Base-by-base conservation (phyloP, 108 stramenopile species). In the Fragilariopsis cylindrus region DNA sequence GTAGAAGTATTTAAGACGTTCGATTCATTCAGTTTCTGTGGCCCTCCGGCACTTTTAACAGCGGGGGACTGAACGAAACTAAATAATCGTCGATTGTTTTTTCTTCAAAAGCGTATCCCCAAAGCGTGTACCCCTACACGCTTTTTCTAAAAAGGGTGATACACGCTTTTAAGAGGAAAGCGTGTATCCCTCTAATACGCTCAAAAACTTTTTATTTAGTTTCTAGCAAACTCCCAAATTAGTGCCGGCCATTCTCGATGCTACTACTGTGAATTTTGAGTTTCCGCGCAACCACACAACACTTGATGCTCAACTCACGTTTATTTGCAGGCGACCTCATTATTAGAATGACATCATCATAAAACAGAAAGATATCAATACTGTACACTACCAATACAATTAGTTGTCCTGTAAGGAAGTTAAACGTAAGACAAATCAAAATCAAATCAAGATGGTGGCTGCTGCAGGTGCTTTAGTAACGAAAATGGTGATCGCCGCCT, bases 401-500 rank as follows among this genome's bases (percentile, higher is more conserved):
- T 52, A 13, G 1, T 52, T 13, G 13, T 52, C 50, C 13, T 13
- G 13, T 13, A 52, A 52, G 9, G 13, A 9, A 13, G 9, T 9
- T 6, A 30, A 30, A 30, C 1, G 30, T 8, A 63, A 41, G 43
- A 63, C 13, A 41, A 8, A 69, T 15, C 16, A 44, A 4, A 71
- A 40, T 16, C 44, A 71, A 71, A 75, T 13, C 50, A 72, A 60
- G 21, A 78, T 78, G 77, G 77, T 78, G 41, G 77, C 71, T 67
- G 77, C 77, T 45, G 77, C 77, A 48, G 77, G 77, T 65, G 77
- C 68, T 64, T 67, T 78, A 45, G 77, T 8, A 15, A 42, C 65
- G 55, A 78, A 78, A 67, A 89, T 89, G 88, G 83, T 87, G 52
- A 84, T 89, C 47, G 86, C 88, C 55, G 88, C 88, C 60, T 84